A percentile compares a stretch with the other conserved stretches of the same genome.
Evolutionary conservation across 371 early-diverging fungal genomes (phyloP).

Genomic region (Apophysomyces sp.): DNA sequence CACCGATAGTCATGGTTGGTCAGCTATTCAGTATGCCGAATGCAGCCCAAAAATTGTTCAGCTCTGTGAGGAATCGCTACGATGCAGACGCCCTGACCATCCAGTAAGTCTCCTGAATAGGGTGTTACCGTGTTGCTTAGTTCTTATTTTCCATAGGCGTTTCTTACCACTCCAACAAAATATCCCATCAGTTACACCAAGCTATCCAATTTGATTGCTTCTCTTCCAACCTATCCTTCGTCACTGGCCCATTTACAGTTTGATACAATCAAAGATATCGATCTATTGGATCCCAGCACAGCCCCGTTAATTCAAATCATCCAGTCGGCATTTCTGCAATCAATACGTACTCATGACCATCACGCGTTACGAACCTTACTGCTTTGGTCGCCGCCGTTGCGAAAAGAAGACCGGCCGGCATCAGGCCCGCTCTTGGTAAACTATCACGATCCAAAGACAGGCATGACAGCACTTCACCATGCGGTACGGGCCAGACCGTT

Average conservation of each 20-base stretch:
- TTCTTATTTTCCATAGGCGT: neutral
- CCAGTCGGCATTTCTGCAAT: slow-evolving; percentile 52
- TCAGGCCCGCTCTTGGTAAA: slow-evolving; percentile 49
- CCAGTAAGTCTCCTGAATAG: too few species aligned
- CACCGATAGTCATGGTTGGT: slow-evolving; percentile 72
- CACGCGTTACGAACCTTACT: slow-evolving; percentile 53
- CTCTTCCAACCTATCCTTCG: slow-evolving; percentile 41
- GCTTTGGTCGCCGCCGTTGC: slow-evolving; percentile 41
- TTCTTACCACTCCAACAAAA: slow-evolving; percentile 14
- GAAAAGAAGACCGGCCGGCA: slow-evolving; percentile 17
- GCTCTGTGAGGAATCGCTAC: slow-evolving; percentile 56
- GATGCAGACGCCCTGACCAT: slow-evolving; percentile 51
- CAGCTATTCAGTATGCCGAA: slow-evolving; percentile 68
- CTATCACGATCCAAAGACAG: slow-evolving; percentile 62
- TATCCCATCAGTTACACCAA: slow-evolving; percentile 51
- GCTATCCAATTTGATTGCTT: slow-evolving; percentile 49
- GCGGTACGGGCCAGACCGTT: slow-evolving; percentile 63
- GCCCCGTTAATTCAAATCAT: slow-evolving; percentile 37
- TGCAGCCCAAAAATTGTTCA: slow-evolving; percentile 61
- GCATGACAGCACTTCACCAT: slow-evolving; percentile 65
- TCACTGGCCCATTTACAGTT: slow-evolving; percentile 51
- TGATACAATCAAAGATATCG: slow-evolving; percentile 32
- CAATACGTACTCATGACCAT: slow-evolving; percentile 64
- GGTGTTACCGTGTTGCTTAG: slow-evolving; percentile 2
- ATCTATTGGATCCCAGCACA: slow-evolving; percentile 34